A percentile compares a stretch with the other conserved stretches of the same genome.
Evolutionary conservation across 441 rosid genomes (phyloP).

Genomic region (Jatropha podagrica): DNA sequence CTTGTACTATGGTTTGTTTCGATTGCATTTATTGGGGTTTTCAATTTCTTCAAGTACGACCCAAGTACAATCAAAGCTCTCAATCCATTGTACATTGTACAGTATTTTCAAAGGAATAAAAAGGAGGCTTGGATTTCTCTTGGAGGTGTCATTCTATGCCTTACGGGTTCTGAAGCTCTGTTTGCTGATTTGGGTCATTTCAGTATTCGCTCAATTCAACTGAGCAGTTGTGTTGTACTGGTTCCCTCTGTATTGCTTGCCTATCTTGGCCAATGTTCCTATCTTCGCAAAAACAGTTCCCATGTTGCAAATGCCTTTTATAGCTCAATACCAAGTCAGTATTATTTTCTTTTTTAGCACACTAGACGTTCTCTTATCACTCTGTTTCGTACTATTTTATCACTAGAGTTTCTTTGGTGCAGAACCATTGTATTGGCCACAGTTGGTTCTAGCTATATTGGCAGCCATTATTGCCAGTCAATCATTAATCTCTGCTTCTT

Average conservation of each 20-base stretch:
- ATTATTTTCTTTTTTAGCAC: neutral
- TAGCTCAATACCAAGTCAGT: conserved; percentile 21
- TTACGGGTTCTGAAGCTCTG: conserved; percentile 33
- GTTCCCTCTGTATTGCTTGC: conserved; percentile 24
- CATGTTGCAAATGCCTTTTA: conserved; percentile 17
- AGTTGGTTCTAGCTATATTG: conserved; percentile 31
- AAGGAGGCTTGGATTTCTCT: conserved; percentile 44
- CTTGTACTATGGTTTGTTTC: conserved; percentile 30
- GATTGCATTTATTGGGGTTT: conserved; percentile 32
- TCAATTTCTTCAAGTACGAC: conserved; percentile 32
- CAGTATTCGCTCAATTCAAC: conserved; percentile 16
- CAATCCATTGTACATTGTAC: conserved; percentile 36
- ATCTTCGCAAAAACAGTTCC: neutral
- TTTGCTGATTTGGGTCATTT: conserved; percentile 33
- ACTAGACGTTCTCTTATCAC: too few relatives aligned
- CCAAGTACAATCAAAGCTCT: conserved; percentile 33
- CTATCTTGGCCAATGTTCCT: conserved; percentile 25
- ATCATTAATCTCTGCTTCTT: conserved; percentile 36
- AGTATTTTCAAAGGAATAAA: conserved; percentile 35
- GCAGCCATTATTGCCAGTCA: conserved; percentile 39
- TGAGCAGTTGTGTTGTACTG: conserved; percentile 18
- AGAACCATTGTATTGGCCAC: conserved; percentile 37
- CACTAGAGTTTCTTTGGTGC: neutral
- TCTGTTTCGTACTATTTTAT: too few relatives aligned
- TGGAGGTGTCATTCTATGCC: conserved; percentile 35